phyloP scores from a whole-genome alignment of 2,329 filamentous ascomycete genomes.

The Calonectria ilicicola region DNA sequence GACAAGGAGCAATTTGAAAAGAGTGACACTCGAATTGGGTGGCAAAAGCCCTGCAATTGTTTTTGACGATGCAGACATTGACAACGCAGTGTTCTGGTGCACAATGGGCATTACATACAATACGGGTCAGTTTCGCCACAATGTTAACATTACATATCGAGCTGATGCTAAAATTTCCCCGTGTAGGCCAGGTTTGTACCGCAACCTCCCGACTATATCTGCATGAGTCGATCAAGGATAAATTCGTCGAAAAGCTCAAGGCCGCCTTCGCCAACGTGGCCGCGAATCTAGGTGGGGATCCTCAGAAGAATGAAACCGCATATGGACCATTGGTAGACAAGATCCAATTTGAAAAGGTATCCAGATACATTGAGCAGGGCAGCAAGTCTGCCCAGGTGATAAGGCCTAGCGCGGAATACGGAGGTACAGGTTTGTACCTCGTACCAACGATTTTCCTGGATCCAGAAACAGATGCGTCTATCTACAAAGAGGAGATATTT shows the following conservation, averaged over 20 bases:
- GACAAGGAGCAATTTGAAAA: no score
- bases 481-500: not conserved
- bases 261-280: not conserved
- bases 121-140: no score
- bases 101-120: not conserved
- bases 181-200: not conserved
- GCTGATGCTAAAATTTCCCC: no score
- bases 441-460: not conserved
- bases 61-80: not conserved
- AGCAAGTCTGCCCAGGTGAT: not conserved
- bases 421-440: not conserved
- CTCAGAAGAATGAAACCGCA: not conserved
- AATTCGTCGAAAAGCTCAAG: not conserved
- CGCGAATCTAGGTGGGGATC: not conserved
- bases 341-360: not conserved
- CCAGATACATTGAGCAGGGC: not conserved
- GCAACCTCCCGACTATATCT: conserved; percentile 1
- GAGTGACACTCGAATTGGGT: not conserved
- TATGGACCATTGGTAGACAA: not conserved
- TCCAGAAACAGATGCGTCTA: not conserved
- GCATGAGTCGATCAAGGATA: not conserved
- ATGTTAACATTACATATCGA: no score
- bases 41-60: conserved; percentile 1
- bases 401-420: not conserved
- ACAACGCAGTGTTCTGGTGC: not conserved